These are phyloP conservation scores for Leptographium lundbergii DNA, from an alignment of 2,329 filamentous ascomycete species.

Conservation along the genomic window DNA sequence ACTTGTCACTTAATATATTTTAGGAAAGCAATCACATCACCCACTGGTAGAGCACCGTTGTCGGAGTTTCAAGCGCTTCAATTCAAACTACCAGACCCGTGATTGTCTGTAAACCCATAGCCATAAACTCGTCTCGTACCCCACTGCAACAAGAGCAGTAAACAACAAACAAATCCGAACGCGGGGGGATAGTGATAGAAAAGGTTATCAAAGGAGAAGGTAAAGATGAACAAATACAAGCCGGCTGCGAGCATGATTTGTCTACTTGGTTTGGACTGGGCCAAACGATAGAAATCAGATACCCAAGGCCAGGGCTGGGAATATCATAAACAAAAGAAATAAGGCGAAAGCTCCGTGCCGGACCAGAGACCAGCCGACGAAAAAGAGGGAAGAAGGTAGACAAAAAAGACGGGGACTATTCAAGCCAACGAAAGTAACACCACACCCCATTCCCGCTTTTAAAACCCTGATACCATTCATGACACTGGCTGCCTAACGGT, in stretches of 20 bases:
- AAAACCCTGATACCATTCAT: neutral
- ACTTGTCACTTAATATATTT: neutral
- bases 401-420: neutral
- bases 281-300: neutral
- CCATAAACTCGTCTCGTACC: constrained; percentile 13
- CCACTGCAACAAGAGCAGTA: constrained; percentile 11
- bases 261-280: neutral
- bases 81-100: constrained; percentile 9
- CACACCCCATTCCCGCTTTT: neutral
- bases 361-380: neutral
- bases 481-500: neutral
- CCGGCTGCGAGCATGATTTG: neutral
- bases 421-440: neutral
- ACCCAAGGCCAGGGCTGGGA: neutral
- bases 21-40: neutral
- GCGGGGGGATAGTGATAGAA: neutral
- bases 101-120: constrained; percentile 9
- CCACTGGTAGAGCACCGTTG: no score
- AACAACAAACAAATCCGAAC: neutral
- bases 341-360: neutral
- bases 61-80: constrained; percentile 1
- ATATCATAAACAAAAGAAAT: neutral
- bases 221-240: constrained; percentile 6
- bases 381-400: neutral
- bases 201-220: constrained; percentile 2